Conservation (phyloP, 192 early-diverging fungal genomes). For the Linnemannia elongata region DNA sequence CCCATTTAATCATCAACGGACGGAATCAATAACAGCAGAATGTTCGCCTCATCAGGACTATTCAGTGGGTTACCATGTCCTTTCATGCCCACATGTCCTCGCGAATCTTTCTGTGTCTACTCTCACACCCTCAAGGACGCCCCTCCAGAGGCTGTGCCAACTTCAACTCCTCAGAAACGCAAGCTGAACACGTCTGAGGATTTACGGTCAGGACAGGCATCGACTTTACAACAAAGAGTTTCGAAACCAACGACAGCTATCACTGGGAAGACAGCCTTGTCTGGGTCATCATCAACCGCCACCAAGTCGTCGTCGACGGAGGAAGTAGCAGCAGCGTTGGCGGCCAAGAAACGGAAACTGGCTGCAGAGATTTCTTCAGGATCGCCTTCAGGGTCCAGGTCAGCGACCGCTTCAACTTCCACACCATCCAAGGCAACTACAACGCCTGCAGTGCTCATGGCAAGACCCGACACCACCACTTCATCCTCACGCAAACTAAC, state of each 20-base stretch:
- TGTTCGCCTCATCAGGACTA: constrained; percentile 58
- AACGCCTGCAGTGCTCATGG: constrained; percentile 10
- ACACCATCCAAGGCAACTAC: neutral
- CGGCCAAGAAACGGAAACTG: constrained; percentile 8
- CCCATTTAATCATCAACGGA: neutral
- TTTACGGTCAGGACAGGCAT: neutral
- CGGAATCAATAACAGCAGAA: neutral
- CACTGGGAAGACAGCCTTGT: neutral
- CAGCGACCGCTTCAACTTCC: neutral
- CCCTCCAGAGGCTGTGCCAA: neutral
- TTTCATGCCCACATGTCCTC: constrained; percentile 45
- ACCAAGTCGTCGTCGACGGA: neutral
- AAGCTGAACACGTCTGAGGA: constrained; percentile 1
- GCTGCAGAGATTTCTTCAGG: neutral
- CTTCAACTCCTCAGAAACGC: neutral
- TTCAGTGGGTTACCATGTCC: constrained; percentile 56
- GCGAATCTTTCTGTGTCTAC: constrained; percentile 54
- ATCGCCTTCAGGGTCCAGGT: neutral
- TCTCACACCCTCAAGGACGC: constrained; percentile 38
- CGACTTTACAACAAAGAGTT: neutral
- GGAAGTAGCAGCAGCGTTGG: neutral
- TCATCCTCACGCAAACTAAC: neutral
- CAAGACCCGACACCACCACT: constrained; percentile 10
- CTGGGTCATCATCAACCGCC: neutral
- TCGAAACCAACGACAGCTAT: neutral